Percentiles rank a stretch among this genome's conserved stretches.
These are phyloP conservation scores for Penicillium sumatraense DNA, from an alignment of 2,329 filamentous ascomycete species.

Conservation along the genomic window DNA sequence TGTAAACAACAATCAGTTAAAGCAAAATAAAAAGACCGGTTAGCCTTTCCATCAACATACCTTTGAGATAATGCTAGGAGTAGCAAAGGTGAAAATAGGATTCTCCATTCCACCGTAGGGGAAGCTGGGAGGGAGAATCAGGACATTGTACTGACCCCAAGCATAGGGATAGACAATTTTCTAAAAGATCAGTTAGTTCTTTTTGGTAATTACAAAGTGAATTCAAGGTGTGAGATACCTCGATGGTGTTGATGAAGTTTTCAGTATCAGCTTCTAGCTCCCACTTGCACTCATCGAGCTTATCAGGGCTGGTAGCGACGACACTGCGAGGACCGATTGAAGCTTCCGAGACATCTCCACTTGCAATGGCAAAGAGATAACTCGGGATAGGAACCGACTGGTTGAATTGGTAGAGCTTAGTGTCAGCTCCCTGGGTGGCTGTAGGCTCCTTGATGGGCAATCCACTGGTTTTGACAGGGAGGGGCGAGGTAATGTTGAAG, in stretches of 20 bases:
- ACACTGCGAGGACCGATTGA: constrained; percentile 82
- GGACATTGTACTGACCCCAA: constrained; percentile 94
- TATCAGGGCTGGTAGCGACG: constrained; percentile 86
- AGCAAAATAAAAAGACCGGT: not conserved
- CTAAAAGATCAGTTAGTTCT: constrained; percentile 28
- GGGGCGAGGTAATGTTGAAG: constrained; percentile 82
- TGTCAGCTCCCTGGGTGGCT: constrained; percentile 58
- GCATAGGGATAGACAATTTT: constrained; percentile 80
- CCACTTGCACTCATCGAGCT: constrained; percentile 81
- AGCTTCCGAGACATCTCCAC: constrained; percentile 81
- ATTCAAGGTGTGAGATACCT: constrained; percentile 58
- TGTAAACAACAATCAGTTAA: constrained; percentile 17
- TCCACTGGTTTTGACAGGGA: constrained; percentile 91
- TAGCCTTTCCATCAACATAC: constrained; percentile 29
- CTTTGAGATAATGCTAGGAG: constrained; percentile 90
- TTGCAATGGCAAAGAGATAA: constrained; percentile 91
- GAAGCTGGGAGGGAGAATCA: constrained; percentile 88
- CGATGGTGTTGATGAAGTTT: constrained; percentile 85
- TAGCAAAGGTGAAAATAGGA: constrained; percentile 92
- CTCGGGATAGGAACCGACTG: constrained; percentile 92
- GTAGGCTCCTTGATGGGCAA: constrained; percentile 62
- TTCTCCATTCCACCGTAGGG: constrained; percentile 87
- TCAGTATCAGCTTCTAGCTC: constrained; percentile 92
- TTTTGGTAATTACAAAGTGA: not conserved
- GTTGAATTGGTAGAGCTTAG: constrained; percentile 77